Percentiles rank a stretch among this genome's conserved stretches.
Evolutionary conservation across 305 asterid species (phyloP).

Genomic region (Fraxinus velutina): DNA sequence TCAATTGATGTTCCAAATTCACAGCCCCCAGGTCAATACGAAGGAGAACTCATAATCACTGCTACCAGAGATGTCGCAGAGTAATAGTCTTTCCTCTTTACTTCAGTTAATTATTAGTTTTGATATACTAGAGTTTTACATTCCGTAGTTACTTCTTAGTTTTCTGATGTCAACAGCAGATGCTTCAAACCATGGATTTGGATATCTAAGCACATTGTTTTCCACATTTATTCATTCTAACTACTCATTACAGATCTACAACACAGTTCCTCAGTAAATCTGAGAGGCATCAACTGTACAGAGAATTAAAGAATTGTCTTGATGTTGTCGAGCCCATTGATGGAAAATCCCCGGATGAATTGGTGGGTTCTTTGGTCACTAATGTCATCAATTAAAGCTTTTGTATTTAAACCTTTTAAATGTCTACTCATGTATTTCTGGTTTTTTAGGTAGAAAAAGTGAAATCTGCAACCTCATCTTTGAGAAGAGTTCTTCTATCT

Average conservation of each 20-base stretch:
- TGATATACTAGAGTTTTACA: constrained; percentile 20
- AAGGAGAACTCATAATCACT: constrained; percentile 78
- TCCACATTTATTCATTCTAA: constrained; percentile 30
- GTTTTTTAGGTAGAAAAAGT: constrained; percentile 64
- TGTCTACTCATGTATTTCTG: constrained; percentile 21
- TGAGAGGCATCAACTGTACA: constrained; percentile 64
- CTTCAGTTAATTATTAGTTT: constrained; percentile 34
- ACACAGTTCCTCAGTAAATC: constrained; percentile 53
- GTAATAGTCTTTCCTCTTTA: constrained; percentile 54
- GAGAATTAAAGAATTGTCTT: constrained; percentile 69
- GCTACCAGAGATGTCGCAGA: constrained; percentile 73
- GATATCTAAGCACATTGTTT: constrained; percentile 1
- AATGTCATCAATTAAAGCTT: constrained; percentile 15
- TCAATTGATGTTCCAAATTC: constrained; percentile 76
- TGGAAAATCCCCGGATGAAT: constrained; percentile 65
- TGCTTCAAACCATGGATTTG: constrained; percentile 4
- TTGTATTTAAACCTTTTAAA: constrained; percentile 11
- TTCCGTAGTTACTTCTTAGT: background rate
- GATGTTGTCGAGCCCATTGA: constrained; percentile 76
- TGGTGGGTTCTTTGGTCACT: constrained; percentile 55
- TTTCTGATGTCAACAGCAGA: constrained; percentile 1
- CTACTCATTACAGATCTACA: constrained; percentile 49
- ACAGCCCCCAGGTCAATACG: constrained; percentile 94
- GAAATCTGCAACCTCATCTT: constrained; percentile 66
- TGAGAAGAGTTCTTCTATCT: constrained; percentile 74